These are phyloP conservation scores for Phytophthora syringae DNA, from an alignment of 352 stramenopile species.

Conservation along the genomic window DNA sequence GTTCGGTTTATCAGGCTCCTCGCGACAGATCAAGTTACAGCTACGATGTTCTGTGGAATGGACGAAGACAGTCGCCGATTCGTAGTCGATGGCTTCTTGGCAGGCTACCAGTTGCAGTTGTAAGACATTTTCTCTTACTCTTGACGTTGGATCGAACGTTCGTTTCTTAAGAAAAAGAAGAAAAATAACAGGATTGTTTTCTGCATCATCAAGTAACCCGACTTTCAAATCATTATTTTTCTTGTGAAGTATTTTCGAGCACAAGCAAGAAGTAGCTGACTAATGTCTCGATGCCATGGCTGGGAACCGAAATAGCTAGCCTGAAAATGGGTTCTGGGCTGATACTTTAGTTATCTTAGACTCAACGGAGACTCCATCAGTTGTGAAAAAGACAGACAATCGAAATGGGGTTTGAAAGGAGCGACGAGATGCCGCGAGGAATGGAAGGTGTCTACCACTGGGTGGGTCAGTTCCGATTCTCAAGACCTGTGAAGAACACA, in stretches of 20 bases:
- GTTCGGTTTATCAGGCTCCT: neutral
- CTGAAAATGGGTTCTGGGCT: constrained; percentile 5
- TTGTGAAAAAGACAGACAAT: constrained; percentile 6
- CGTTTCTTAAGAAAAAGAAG: too few relatives aligned
- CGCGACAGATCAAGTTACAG: neutral
- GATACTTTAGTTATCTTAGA: neutral
- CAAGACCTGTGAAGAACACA: constrained; percentile 41
- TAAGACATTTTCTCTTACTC: neutral
- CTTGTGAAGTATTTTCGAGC: too few relatives aligned
- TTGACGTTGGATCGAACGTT: neutral
- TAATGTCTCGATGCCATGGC: too few relatives aligned
- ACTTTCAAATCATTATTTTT: too few relatives aligned
- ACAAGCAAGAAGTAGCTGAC: too few relatives aligned
- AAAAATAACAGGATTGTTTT: neutral
- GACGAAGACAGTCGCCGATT: neutral
- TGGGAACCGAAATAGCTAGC: constrained; percentile 14
- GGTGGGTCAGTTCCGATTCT: constrained; percentile 54
- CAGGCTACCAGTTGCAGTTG: too few relatives aligned
- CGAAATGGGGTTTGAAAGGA: constrained; percentile 27
- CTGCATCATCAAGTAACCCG: too few relatives aligned
- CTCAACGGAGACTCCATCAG: neutral
- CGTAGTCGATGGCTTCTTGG: neutral
- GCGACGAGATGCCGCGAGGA: constrained; percentile 18
- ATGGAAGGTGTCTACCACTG: constrained; percentile 50
- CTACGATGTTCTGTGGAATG: neutral